Evolutionary conservation across 805 yeast species (phyloP).

Genomic region (Wickerhamiella allomyrinae): DNA sequence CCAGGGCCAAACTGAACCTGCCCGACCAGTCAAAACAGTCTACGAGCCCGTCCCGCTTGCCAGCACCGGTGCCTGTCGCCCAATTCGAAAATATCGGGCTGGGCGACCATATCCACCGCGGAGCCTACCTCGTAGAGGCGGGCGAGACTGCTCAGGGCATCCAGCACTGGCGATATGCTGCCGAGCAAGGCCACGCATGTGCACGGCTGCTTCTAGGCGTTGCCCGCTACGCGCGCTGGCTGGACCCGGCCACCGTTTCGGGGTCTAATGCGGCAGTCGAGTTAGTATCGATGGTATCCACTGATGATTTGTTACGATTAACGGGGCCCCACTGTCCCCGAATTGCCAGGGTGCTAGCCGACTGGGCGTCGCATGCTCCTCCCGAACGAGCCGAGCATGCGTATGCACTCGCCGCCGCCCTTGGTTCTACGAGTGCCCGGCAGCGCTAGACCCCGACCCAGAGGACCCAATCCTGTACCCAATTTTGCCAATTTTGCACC

Average conservation of each 20-base stretch:
- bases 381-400: not conserved
- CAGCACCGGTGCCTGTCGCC: not conserved
- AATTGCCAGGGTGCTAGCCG: slow-evolving; percentile 31
- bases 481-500: no score
- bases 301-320: not conserved
- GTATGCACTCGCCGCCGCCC: not conserved
- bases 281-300: not conserved
- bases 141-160: slow-evolving; percentile 58
- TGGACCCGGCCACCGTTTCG: not conserved
- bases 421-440: not conserved
- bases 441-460: no score
- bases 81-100: not conserved
- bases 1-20: not conserved
- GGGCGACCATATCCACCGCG: not conserved
- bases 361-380: not conserved
- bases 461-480: no score
- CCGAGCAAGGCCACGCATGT: slow-evolving; percentile 43
- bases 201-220: slow-evolving; percentile 60
- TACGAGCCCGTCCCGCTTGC: not conserved
- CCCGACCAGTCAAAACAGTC: not conserved
- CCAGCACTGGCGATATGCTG: slow-evolving; percentile 50
- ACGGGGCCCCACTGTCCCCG: slow-evolving; percentile 51
- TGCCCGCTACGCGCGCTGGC: slow-evolving; percentile 17
- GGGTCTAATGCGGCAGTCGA: not conserved
- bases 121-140: slow-evolving; percentile 20